Conservation (phyloP, 371 early-diverging fungal species). For the Haplosporangium sp. region DNA sequence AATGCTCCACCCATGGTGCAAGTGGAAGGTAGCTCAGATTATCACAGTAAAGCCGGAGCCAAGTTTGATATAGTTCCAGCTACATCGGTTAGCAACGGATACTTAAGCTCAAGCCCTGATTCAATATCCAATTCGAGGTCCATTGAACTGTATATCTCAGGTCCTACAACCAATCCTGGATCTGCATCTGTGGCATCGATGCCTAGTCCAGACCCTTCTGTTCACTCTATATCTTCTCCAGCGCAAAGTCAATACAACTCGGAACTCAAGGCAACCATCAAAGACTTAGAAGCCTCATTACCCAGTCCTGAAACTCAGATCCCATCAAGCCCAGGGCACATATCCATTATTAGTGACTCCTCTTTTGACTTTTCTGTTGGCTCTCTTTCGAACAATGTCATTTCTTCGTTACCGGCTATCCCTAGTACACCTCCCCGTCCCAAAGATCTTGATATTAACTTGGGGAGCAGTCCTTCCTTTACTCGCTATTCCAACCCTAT, state of each 20-base stretch:
- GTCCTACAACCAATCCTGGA: not conserved
- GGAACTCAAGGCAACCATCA: not conserved
- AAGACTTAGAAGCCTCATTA: not conserved
- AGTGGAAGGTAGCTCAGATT: not conserved
- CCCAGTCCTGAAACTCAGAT: not conserved
- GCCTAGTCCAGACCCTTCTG: slow-evolving; percentile 1
- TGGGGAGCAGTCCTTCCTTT: slow-evolving; percentile 23
- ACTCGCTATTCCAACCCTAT: not conserved
- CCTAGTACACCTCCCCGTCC: slow-evolving; percentile 7
- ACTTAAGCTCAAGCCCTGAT: slow-evolving; percentile 36
- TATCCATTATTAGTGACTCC: not conserved
- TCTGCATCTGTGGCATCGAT: slow-evolving; percentile 1
- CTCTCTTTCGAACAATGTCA: not conserved
- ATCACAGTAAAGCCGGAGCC: not conserved
- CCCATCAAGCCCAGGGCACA: not conserved
- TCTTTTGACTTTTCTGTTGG: not conserved
- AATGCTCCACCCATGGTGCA: not conserved
- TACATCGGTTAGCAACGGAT: not conserved
- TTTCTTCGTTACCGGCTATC: not conserved
- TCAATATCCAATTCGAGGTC: not conserved
- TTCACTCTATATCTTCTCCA: not conserved
- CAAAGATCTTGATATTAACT: not conserved
- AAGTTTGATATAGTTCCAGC: not conserved
- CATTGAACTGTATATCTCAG: not conserved
- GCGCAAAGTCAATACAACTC: not conserved